A percentile compares a stretch with the other conserved stretches of the same genome.
phyloP scores from a whole-genome alignment of 2,329 filamentous ascomycete genomes.

The Stachybotrys chlorohalonatus region DNA sequence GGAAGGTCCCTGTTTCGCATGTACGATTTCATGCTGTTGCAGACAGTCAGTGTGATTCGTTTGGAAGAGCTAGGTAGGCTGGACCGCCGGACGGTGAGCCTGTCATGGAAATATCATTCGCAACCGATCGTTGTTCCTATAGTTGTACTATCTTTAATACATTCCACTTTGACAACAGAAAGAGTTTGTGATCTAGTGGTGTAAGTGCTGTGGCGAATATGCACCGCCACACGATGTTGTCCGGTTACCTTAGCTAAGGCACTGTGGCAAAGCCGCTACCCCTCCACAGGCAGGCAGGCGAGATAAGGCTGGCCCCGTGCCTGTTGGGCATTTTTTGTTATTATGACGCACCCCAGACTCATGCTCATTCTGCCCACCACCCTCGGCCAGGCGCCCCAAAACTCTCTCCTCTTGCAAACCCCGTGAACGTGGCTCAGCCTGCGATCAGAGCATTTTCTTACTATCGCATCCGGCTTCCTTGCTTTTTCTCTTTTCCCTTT shows the following conservation, averaged over 20 bases:
- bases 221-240: not conserved
- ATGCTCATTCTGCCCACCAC: not conserved
- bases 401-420: not conserved
- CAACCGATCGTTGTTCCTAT: too few species aligned
- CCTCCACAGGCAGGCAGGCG: not conserved
- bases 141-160: too few species aligned
- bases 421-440: not conserved
- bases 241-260: not conserved
- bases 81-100: too few species aligned
- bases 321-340: not conserved
- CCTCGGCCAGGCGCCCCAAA: not conserved
- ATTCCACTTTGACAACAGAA: too few species aligned
- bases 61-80: too few species aligned
- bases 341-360: slow-evolving; percentile 1
- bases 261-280: not conserved
- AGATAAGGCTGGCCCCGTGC: not conserved
- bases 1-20: not conserved
- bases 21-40: not conserved
- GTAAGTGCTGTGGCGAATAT: not conserved
- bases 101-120: too few species aligned
- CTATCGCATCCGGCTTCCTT: not conserved
- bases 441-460: not conserved
- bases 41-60: too few species aligned
- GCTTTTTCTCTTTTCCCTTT: slow-evolving; percentile 1
- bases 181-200: too few species aligned